phyloP scores from a whole-genome alignment of 345 rosid genomes.

The Dipteronia dyeriana region DNA sequence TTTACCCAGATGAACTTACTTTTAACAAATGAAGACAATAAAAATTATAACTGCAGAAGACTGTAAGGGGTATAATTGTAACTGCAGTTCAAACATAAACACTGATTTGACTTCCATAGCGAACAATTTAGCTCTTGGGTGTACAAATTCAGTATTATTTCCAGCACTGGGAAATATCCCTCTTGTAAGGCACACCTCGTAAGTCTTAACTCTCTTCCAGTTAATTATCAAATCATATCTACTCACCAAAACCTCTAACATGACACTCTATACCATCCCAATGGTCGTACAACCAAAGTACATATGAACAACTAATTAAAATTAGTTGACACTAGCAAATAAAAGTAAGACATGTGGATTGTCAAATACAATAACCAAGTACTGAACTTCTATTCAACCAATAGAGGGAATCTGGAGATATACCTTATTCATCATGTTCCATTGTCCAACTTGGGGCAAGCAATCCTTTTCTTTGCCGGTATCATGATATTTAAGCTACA shows the following conservation, averaged over 20 bases:
- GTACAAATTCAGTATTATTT: not conserved
- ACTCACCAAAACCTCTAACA: not conserved
- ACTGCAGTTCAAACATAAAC: not conserved
- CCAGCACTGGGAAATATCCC: not conserved
- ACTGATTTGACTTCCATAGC: not conserved
- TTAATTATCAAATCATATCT: not conserved
- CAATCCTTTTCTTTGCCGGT: constrained; percentile 87
- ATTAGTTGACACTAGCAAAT: too few relatives aligned
- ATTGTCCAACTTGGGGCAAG: constrained; percentile 92
- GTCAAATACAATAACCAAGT: not conserved
- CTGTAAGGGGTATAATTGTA: not conserved
- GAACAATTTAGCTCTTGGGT: not conserved
- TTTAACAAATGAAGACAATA: too few relatives aligned
- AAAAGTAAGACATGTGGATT: not conserved
- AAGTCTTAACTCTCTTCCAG: not conserved
- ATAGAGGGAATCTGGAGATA: constrained; percentile 23
- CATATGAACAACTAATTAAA: not conserved
- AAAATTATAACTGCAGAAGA: not conserved
- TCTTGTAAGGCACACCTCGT: not conserved
- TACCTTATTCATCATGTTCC: constrained; percentile 99
- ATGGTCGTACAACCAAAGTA: not conserved
- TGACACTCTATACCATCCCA: not conserved
- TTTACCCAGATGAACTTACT: too few relatives aligned
- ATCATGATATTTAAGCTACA: constrained; percentile 94
- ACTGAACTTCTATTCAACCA: not conserved